phyloP scores from a whole-genome alignment of 2,329 filamentous ascomycete species.

The Phymatotrichopsis omnivora region DNA sequence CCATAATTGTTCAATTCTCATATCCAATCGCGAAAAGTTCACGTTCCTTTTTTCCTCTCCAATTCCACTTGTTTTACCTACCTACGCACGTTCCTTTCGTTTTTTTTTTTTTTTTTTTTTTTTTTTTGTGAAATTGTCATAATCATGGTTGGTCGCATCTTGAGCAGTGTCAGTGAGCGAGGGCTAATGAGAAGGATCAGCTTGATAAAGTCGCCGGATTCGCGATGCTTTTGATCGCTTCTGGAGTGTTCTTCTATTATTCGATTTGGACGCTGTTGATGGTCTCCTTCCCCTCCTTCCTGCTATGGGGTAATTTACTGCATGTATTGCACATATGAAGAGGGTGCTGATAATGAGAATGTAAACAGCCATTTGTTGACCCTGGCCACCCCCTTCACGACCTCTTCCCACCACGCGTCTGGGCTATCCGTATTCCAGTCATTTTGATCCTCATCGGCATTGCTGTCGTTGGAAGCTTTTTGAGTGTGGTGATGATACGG shows the following conservation, averaged over 20 bases:
- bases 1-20: conserved; percentile 4
- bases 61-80: conserved; percentile 11
- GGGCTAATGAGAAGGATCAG: conserved; percentile 41
- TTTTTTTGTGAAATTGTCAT: conserved; percentile 1
- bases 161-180: not conserved
- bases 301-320: too few species aligned
- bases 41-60: conserved; percentile 7
- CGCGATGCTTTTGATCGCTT: conserved; percentile 64
- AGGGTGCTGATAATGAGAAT: conserved; percentile 1
- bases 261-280: conserved; percentile 96
- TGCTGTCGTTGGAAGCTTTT: conserved; percentile 90
- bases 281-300: conserved; percentile 46
- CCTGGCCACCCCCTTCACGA: conserved; percentile 84
- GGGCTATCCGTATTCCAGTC: conserved; percentile 97
- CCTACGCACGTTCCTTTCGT: not conserved
- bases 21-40: too few species aligned
- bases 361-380: conserved; percentile 86
- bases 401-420: conserved; percentile 92
- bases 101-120: not conserved
- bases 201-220: conserved; percentile 79
- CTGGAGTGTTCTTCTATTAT: conserved; percentile 78
- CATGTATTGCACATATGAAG: conserved; percentile 5
- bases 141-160: conserved; percentile 15
- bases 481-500: conserved; percentile 95
- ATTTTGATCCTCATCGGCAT: conserved; percentile 87